Base-by-base conservation (phyloP, 306 rosid species). In the Vigna reflexopilosa region DNA sequence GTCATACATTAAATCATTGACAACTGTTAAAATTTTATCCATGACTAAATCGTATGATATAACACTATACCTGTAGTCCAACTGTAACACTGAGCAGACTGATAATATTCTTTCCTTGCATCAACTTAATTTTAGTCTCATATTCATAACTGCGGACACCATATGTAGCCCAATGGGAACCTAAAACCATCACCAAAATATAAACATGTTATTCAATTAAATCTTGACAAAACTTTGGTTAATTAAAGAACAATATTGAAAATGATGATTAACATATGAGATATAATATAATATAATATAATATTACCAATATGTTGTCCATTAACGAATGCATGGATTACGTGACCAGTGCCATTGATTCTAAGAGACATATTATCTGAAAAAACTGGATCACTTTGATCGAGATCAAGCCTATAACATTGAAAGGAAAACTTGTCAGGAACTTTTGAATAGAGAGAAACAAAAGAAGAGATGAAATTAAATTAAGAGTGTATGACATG, bases 241-340 rank as follows among this genome's bases (percentile, higher is more conserved):
- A 15, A 26, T 22, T 38, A 36, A 10, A 63, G 15, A 26, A 2
- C 17, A 1, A 9, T 42, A 42, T 42, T 2, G 3, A 6, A 9
- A 42, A 2, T 42, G 58, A 6, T n/a, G 6, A 7, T 63, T 16
- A 75, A 34, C 34, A 34, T 30, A 56, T n/a, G 2, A 2, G 45
- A 64, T 15, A 22, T 1, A 22, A 64, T 15, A 64, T 12, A 16
- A 64, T 15, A 22, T 1, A 22, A 64, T 15, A 64, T 12, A 16
- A 28, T 22, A 15, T 52, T 83, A 89, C 93, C 88, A 17, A 74
- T 9, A 78, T 85, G 73, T 67, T 84, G 34, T n/a, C 90, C 93
- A 42, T 89, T 89, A 22, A 82, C 34, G 32, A 64, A 87, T 9
- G 87, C 87, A 51, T 87, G 84, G 42, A 87, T 54, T 28, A 77